Evolutionary conservation across 1,139 yeast genomes (phyloP), one percentile per base, ranked within the genome.

Genomic region (Kodamaea plutei): DNA sequence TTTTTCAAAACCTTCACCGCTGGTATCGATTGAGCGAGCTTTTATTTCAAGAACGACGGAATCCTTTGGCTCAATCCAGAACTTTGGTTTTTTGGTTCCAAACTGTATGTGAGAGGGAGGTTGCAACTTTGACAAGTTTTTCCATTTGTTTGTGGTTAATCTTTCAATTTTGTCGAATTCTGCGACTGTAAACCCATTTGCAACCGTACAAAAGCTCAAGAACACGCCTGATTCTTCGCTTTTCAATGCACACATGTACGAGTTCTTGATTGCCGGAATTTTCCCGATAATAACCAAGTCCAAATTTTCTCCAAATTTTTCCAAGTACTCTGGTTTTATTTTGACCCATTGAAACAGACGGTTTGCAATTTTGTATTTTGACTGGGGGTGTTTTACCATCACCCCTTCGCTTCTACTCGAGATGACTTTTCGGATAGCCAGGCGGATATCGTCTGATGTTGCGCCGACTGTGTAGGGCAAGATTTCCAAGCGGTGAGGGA

Each of bases 271-370:
- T 1, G 85, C 89, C 9, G 79, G 77, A 33, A 74, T 77, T 33
- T 81, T 81, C 0, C 96, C 97, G 36, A 89, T 76, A 0, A 91
- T 74, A 2, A 79, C 66, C 27, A 88, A 54, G 55, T 91, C 98
- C 41, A 89, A 61, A 45, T 84, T 84, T 40, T 87, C 95, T 6
- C 95, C 95, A 54, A 84, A 84, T 33, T 83, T 87, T 37, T 79
- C 83, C 36, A 88, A 62, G 51, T 88, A 89, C 44, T 89, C 96
- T 0, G 97, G 97, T 52, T 91, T 91, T 2, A 89, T 74, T 48
- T 91, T 91, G 16, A 85, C 63, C 96, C 97, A 89, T 13, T 67
- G 60, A 17, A 69, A 69, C 27, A 69, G 68, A 33, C 89, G 61
- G 28, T 68, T 69, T 13, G 78, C 88, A 9, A 84, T 67, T 5